These are phyloP conservation scores for Pseudogymnoascus sp. DNA, from an alignment of 2,329 filamentous ascomycete genomes.

Conservation along the genomic window DNA sequence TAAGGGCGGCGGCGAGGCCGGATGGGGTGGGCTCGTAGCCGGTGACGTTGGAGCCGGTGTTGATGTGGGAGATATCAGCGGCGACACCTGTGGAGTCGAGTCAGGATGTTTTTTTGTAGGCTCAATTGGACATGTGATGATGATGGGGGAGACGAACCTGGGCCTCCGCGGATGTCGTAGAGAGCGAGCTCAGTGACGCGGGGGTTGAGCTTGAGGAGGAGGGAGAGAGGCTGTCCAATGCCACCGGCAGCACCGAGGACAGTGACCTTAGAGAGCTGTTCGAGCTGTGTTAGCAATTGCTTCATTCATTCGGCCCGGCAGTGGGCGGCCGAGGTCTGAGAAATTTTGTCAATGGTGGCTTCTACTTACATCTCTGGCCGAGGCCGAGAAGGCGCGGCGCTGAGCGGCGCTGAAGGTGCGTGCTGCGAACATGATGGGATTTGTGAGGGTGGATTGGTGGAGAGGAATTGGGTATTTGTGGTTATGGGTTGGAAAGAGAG, in stretches of 20 bases:
- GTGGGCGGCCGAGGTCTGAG: conserved; percentile 6
- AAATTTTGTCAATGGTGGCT: conserved; percentile 11
- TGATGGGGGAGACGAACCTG: conserved; percentile 53
- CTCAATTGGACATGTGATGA: conserved; percentile 1
- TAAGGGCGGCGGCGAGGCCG: conserved; percentile 70
- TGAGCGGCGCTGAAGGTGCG: conserved; percentile 50
- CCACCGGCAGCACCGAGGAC: conserved; percentile 95
- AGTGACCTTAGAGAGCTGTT: conserved; percentile 88
- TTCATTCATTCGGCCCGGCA: conserved; percentile 4
- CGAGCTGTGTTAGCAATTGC: conserved; percentile 13
- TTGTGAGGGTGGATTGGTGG: conserved; percentile 14
- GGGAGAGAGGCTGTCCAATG: conserved; percentile 95
- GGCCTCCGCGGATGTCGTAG: conserved; percentile 92
- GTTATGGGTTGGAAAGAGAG: conserved; percentile 10
- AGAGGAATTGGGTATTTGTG: conserved; percentile 13
- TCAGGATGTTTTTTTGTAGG: conserved; percentile 18
- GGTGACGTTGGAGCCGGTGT: conserved; percentile 92
- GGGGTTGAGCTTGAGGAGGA: conserved; percentile 98
- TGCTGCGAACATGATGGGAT: conserved; percentile 62
- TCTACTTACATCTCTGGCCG: conserved; percentile 61
- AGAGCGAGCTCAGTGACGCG: conserved; percentile 87
- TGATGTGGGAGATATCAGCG: conserved; percentile 96
- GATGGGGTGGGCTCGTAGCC: conserved; percentile 73
- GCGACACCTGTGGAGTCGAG: conserved; percentile 65
- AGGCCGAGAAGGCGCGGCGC: conserved; percentile 73